Base-by-base conservation (phyloP, 1,284 basidiomycete genomes). In the Boletellus deceptivus region DNA sequence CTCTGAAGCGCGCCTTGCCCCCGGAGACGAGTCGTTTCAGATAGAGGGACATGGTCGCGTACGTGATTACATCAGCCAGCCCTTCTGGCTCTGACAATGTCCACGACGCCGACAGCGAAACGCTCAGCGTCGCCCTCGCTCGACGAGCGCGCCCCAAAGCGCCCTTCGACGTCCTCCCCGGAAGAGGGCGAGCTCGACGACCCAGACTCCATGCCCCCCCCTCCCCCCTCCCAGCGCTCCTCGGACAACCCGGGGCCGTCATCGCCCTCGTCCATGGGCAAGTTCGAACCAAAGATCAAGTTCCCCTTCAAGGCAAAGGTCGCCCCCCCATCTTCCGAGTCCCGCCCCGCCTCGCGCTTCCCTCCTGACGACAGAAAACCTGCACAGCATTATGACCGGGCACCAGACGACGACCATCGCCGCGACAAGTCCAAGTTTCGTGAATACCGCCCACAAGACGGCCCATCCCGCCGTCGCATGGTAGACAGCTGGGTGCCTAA, bases 171-270 rank as follows among this genome's bases (percentile, higher is more conserved):
- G 2, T 77, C 75, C 1, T 83, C 86, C 1, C 87, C 86, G 46
- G 87, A 90, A 66, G 88, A 90, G 63, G 87, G 87, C 45, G 88
- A 90, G 61, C 70, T 90, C 47, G 86, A 88, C 59, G 77, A 79
- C 59, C 47, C 42, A 41, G 63, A 62, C 39, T 46, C 31, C 6
- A 29, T 52, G 39, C 47, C 20, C 47, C 31, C 54, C 50, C 6
- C 55, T 54, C 27, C 57, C 16, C 6, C 55, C 68, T 17, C 47
- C 20, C 56, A 60, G 16, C 58, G 39, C 34, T 18, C 34, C 8
- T 39, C 39, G n/a, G 50, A 60, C 49, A 22, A 9, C 29, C 42
- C 17, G 8, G 52, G 45, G 7, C 44, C 60, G 7, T 29, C 58
- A 40, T 64, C 66, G 17, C 64, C 62, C 17, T 2, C 55, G n/a